Base-by-base conservation (phyloP, 2,329 filamentous ascomycete genomes). In the Calcarisporium arbuscula region DNA sequence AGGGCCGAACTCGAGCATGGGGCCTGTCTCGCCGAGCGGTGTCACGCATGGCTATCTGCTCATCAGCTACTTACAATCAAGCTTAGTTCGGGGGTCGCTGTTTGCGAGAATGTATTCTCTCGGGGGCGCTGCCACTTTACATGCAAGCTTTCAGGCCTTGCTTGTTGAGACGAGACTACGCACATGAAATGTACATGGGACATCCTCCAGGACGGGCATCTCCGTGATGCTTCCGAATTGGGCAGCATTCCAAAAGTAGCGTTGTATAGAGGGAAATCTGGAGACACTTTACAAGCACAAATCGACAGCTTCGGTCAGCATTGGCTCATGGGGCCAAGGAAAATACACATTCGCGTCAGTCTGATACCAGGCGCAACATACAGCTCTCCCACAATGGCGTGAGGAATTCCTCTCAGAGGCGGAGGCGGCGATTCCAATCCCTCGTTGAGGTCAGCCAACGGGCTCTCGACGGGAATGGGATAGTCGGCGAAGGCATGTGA, bases 161-260 rank as follows among this genome's bases (percentile, higher is more conserved):
- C 10, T 25, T 9, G 14, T 9, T 10, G 22, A 25, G 22, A 25
- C 22, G 10, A 25, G 22, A 25, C 10, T 19, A 42, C 64, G 47
- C 53, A 77, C 74, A 46, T 74, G 61, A 36, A 70, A 65, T 25
- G 67, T 61, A 37, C 61, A 65, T 8, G 56, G 51, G 2, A 64
- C 43, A 35, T 70, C 64, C 7, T 62, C 57, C 11, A 80, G 57
- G 9, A 54, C 62, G 2, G 66, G 57, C 10, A 75, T 57, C 30
- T 67, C 54, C 39, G 65, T 68, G 41, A 72, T 51, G 14, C 49
- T 52, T 19, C 62, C 64, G 37, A 80, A 74, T 19, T 70, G 58
- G 30, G 83, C 80, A 62, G 87, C 86, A 31, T 61, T 63, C 80
- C 82, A 94, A 42, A 89, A 68, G 29, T 74, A 59, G 36, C 68